phyloP scores from a whole-genome alignment of 2,329 filamentous ascomycete genomes.

The Septoria petroselini region DNA sequence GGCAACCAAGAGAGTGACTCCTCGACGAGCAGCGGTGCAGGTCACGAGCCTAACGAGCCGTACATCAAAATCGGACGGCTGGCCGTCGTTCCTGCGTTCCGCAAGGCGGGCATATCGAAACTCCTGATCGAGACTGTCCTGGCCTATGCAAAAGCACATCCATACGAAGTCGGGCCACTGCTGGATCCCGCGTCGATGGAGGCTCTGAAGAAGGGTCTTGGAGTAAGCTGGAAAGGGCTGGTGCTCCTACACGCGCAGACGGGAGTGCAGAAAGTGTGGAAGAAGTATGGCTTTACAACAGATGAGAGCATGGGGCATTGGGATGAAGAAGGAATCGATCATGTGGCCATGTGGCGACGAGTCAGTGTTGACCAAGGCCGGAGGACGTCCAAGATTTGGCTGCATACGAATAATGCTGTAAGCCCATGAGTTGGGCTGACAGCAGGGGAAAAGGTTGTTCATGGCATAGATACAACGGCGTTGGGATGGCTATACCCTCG shows the following conservation, averaged over 20 bases:
- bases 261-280: conserved; percentile 63
- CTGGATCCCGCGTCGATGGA: conserved; percentile 35
- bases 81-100: conserved; percentile 57
- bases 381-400: conserved; percentile 30
- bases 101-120: conserved; percentile 56
- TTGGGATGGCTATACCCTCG: too few relatives aligned
- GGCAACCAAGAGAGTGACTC: conserved; percentile 30
- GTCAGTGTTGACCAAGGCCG: conserved; percentile 37
- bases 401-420: conserved; percentile 15
- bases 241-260: conserved; percentile 78
- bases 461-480: too few relatives aligned
- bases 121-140: conserved; percentile 66
- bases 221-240: conserved; percentile 66
- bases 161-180: conserved; percentile 45
- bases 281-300: conserved; percentile 66
- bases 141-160: conserved; percentile 64
- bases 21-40: conserved; percentile 19
- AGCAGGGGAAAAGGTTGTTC: too few relatives aligned
- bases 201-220: conserved; percentile 35
- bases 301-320: conserved; percentile 74
- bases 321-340: conserved; percentile 79
- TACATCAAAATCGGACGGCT: conserved; percentile 81
- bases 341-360: conserved; percentile 77
- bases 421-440: conserved; percentile 4
- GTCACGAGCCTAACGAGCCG: conserved; percentile 60